Conservation (phyloP, 345 rosid species). For the Citropsis articulata region DNA sequence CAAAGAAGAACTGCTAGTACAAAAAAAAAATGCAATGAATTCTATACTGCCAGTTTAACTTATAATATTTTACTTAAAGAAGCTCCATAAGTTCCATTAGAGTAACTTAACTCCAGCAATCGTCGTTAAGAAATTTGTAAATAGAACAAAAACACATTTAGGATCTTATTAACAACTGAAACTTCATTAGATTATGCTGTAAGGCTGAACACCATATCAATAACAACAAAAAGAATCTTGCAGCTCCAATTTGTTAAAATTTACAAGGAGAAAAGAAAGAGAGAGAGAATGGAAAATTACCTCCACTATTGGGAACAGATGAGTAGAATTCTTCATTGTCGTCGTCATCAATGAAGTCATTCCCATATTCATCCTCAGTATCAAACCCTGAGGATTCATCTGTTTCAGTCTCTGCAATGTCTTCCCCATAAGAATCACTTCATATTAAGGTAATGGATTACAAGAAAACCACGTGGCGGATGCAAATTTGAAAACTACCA, state of each 20-base stretch:
- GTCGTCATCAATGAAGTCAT: constrained; percentile 44
- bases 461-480: constrained; percentile 11
- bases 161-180: not conserved
- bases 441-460: constrained; percentile 31
- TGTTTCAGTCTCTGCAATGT: constrained; percentile 50
- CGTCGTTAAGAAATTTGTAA: not conserved
- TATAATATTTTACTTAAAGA: not conserved
- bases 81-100: not conserved
- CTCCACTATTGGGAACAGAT: constrained; percentile 67
- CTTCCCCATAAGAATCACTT: constrained; percentile 65
- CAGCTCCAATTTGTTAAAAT: not conserved
- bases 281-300: constrained; percentile 31
- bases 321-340: constrained; percentile 34
- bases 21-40: not conserved
- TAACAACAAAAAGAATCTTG: not conserved
- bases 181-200: not conserved
- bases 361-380: constrained; percentile 55
- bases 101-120: not conserved
- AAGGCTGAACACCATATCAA: not conserved
- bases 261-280: not conserved
- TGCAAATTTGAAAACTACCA: not conserved
- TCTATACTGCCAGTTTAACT: not conserved
- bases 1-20: not conserved
- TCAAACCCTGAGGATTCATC: constrained; percentile 64
- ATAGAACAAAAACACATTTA: not conserved